Base-by-base conservation (phyloP, 1,139 yeast species). In the Suhomyces bribrorum region DNA sequence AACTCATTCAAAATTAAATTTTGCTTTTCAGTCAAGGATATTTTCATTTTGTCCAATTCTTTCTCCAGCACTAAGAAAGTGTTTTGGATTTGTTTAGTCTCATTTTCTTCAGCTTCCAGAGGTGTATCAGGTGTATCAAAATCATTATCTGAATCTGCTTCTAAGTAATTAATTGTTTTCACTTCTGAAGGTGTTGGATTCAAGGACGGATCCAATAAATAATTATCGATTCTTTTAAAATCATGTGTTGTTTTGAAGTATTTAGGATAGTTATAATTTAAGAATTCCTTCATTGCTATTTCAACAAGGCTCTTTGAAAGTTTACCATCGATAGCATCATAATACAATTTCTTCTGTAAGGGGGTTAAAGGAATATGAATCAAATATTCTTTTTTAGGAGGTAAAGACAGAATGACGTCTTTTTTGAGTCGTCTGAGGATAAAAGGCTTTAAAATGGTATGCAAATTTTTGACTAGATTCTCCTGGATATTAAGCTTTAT, bases 351-450 rank as follows among this genome's bases (percentile, higher is more conserved):
- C 29, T 71, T 73, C 59, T 92, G 97, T 26, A 73, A 56, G 1
- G 69, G 61, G 0, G 90, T 77, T 43, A 92, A 59, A 3, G 84
- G 79, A 5, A 88, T 78, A 56, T 86, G 89, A 3, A 92, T 70
- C 34, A 87, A 74, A 53, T 88, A 90, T 59, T 92, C 98, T 48
- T 92, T 81, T 59, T 92, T 92, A 2, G 92, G 86, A 0, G 97
- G 97, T 42, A 92, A 66, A 23, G 69, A 67, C 33, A 62, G 66
- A 12, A 80, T 75, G 1, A 87, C 97, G 41, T 81, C 84, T 36
- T 72, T 73, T 56, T 92, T 92, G 54, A 90, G 64, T 44, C 98
- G 70, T 51, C 98, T 73, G 33, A 92, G 67, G 29, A 92, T 63
- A 51, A 92, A 92, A 0, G 98, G 98, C 52, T 88, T 81, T 46